Base-by-base conservation (phyloP, 2,329 filamentous ascomycete species). In the Colletotrichum shisoi region DNA sequence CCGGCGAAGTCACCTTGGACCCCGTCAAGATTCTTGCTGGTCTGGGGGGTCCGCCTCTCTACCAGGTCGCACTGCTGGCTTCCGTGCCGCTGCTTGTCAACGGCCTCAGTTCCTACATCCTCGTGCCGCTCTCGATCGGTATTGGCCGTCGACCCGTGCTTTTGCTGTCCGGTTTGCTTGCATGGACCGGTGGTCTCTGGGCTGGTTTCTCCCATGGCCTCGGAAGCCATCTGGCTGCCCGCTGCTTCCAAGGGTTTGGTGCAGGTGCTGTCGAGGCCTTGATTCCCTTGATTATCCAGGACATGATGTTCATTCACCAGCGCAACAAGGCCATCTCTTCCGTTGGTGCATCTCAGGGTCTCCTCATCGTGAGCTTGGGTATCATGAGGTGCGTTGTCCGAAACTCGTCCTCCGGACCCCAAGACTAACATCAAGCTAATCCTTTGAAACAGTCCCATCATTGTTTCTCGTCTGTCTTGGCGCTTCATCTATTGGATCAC, bases 291-390 rank as follows among this genome's bases (percentile, higher is more conserved):
- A 76, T 80, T 39, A 73, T 78, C 1, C 77, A 79, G 71, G 78
- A 80, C 46, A 73, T 79, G 45, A 74, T 78, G 49, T 79, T 79
- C 39, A 73, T 79, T 19, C 78, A 80, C 61, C 73, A 80, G 72
- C 73, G 78, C 4, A 77, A 76, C 67, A 71, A 71, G 58, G 77
- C 74, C 12, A 73, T 78, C 45, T 74, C 77, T 11, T 70, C 73
- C 6, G 70, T 78, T 21, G 70, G 75, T 44, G 70, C 73, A 1
- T 74, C 72, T 7, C 69, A 70, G 71, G 77, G 75, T 4, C 21
- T 78, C 12, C 68, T 77, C 15, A 73, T 76, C 46, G 74, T 75
- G 3, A 72, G 69, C 5, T 69, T 76, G 8, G 74, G 74, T 27
- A 73, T 75, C 2, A 71, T 71, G 52, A 69, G 67, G 67, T 69